Evolutionary conservation across 306 rosid species (phyloP), one percentile per base, ranked within the genome.

Genomic region (Urtica urens): DNA sequence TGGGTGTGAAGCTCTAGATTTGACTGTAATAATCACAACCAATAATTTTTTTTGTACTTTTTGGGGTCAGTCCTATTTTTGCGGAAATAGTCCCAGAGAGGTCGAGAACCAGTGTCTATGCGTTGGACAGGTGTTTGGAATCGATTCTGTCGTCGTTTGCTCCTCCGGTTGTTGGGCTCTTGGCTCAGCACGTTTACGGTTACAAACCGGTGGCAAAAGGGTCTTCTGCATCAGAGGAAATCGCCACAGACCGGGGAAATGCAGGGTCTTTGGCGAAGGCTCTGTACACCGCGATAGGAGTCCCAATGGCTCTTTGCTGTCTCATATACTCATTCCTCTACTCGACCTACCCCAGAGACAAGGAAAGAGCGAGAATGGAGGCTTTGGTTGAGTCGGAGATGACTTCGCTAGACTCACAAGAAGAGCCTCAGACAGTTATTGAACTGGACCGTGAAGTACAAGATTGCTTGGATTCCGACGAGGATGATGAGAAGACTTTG

Each of bases 51-150:
- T n/a, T n/a, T 41, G 11, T 60, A 67, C 73, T 53, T 65, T 31
- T 46, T 34, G 64, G n/a, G n/a, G n/a, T n/a, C 66, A 85, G 95
- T 77, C 99, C 95, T 47, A 90, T 90, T 68, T 90, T 85, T 49
- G 99, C 99, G 46, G 99, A 85, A 79, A 85, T 90, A 59, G 95
- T 90, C 60, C 99, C 99, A 7, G 94, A 81, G 81, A 85, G 59
- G 53, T 30, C 92, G 21, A 75, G 99, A 47, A 85, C 99, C 23
- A 84, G 72, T 56, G 94, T 90, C 38, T 90, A 90, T 41, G 99
- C 99, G 1, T 40, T 90, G 72, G 99, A 90, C 61, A 67, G 94
- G 21, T 77, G 94, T 12, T 73, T 85, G 4, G 99, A 90, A 78
- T 81, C 95, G 19, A 59, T 79, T 57, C 72, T 90, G 23, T 85